Base-by-base conservation (phyloP, 768 basidiomycete genomes). In the Boletus patriciae region DNA sequence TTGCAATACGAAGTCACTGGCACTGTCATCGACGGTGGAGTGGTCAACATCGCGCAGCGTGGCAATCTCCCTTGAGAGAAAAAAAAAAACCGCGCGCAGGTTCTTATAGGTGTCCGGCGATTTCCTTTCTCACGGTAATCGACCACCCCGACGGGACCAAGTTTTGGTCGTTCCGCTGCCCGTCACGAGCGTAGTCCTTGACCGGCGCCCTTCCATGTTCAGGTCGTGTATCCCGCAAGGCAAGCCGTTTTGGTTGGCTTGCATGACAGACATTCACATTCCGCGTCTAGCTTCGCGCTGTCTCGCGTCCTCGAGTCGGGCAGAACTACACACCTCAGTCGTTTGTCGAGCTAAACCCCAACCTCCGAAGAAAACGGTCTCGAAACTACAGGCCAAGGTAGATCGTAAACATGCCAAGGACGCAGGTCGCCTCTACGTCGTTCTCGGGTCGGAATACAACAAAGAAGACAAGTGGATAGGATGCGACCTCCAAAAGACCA, bases 371-470 rank as follows among this genome's bases (percentile, higher is more conserved):
- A 43, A 74, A 71, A 59, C 81, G 76, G 65, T 66, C 65, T 59
- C 83, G 79, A 72, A 67, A 76, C 46, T 76, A 72, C 57, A 76
- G 79, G 59, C 78, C 79, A 57, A 77, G 75, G 34, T 77, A 78
- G 62, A 76, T 74, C 52, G 64, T 58, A 59, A 69, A 71, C 54
- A 66, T 65, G 47, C 77, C 72, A 21, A 73, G 71, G 41, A 76
- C 64, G 31, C 78, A 68, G 52, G 76, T 73, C 45, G 80, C 88
- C 59, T 73, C 16, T 86, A 90, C 62, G 83, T 89, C 55, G 80
- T 95, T 16, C 82, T 94, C 7, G 94, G 94, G 13, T 84, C 83
- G 16, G 78, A 83, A 41, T 76, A 82, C 7, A 80, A 81, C 58
- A 81, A 89, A 52, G 84, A 87, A 52, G 66, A 75, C 53, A 84